Base-by-base conservation (phyloP, 306 rosid genomes). In the Cyclanthera cordifolia region DNA sequence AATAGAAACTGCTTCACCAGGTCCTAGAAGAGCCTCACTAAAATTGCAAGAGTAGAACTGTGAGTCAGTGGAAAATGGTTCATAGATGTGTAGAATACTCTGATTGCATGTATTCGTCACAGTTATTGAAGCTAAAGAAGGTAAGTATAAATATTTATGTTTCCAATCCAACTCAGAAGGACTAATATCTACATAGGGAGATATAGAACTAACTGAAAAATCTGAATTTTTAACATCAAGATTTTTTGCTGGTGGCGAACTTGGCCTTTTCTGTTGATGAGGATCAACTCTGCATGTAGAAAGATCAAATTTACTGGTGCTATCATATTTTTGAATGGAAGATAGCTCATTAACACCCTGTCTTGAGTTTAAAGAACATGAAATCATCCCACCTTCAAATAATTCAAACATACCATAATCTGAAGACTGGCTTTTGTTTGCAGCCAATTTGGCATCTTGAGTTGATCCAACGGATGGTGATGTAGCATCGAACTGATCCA, bases 31-130 rank as follows among this genome's bases (percentile, higher is more conserved):
- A 83, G 76, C 78, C 78, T 83, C 88, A 12, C 86, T 93, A 69
- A 84, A 84, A 85, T 93, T 93, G 81, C 95, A 90, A 32, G 95
- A 82, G 78, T 90, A 93, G 86, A 93, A 93, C 90, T 93, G 99
- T 37, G 71, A 32, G 82, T 88, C 88, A 2, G 86, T 78, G 81
- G 95, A 90, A 83, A 86, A 90, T 27, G 96, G 99, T 73, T 93
- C 96, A 74, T 84, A 90, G 64, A 93, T 84, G 80, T 85, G 85
- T 78, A 93, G 75, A 74, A 76, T 65, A 78, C 94, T 81, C 71
- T 85, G 91, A 61, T 80, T 88, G 83, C 96, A 87, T 2, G 84
- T 83, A 77, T 93, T 93, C 74, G 7, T 81, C 75, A 93, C 91
- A 6, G 90, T 93, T 79, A 93, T 66, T 76, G 73, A 85, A 70